Base-by-base conservation (phyloP, 2,329 filamentous ascomycete species). In the Chrysoporthe puriensis region DNA sequence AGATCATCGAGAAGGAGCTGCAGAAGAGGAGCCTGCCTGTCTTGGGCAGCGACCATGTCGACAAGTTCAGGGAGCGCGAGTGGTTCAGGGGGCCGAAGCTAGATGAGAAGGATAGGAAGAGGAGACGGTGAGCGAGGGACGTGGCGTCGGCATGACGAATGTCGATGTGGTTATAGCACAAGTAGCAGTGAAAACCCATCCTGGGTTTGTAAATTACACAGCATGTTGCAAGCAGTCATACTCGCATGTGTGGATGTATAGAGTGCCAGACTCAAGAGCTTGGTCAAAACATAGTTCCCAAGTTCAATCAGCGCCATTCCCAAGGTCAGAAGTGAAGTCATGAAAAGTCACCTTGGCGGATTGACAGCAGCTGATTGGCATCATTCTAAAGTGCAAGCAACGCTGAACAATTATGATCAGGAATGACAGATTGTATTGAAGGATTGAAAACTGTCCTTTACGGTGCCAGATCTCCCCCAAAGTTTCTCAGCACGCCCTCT, bases 401-500 rank as follows among this genome's bases (percentile, higher is more conserved):
- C 11, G 13, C 16, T 32, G 21, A 56, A 21, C 14, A 21, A 26
- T 16, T n/a, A 4, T 13, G 5, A n/a, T 57, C 9, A 13, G 18
- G 54, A 57, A 40, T 56, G 32, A 40, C 14, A 40, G 54, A 4
- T n/a, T 43, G 7, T 34, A 48, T 43, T 43, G 34, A 52, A 63
- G 46, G 61, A n/a, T 16, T 18, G 34, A 16, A 21, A 42, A 21
- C n/a, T 26, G 61, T n/a, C 48, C 4, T 21, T 26, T 50, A 54
- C 5, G n/a, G 36, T 2, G 4, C n/a, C 13, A 42, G 13, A 18
- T 32, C 6, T 42, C 13, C n/a, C 21, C n/a, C 18, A n/a, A n/a
- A 21, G 54, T 18, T 46, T 84, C 44, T 80, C 83, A 18, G 82
- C 83, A 36, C 32, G 26, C 32, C 36, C 75, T 1, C 77, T 78